Conservation (phyloP, 202 grass and related monocot species). For the Hordeum pubiflorum region DNA sequence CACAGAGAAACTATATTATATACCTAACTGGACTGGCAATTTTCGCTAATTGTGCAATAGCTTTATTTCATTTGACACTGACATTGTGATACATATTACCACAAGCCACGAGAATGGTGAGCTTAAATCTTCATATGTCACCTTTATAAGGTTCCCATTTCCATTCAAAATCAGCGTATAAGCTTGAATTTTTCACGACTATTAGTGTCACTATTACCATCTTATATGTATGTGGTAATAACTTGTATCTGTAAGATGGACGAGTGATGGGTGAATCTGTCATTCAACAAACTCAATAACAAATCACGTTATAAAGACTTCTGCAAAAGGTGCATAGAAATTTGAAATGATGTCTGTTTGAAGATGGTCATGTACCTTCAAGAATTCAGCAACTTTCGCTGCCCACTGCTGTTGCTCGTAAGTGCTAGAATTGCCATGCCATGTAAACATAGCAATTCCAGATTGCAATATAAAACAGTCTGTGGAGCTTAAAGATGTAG, state of each 20-base stretch:
- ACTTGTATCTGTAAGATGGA: neutral
- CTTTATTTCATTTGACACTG: neutral
- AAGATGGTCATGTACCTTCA: constrained; percentile 52
- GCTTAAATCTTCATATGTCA: neutral
- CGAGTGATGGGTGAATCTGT: neutral
- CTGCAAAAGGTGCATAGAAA: neutral
- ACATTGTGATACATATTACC: neutral
- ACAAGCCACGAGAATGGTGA: neutral
- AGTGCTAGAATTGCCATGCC: constrained; percentile 86
- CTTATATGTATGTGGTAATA: neutral
- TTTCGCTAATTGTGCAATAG: neutral
- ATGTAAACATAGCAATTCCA: constrained; percentile 79
- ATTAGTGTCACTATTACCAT: neutral
- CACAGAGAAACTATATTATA: neutral
- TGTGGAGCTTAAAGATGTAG: constrained; percentile 68
- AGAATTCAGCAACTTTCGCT: constrained; percentile 73
- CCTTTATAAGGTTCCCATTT: neutral
- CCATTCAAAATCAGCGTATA: neutral
- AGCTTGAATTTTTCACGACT: neutral
- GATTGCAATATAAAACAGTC: constrained; percentile 93
- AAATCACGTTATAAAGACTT: neutral
- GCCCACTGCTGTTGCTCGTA: constrained; percentile 91
- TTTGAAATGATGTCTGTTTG: neutral
- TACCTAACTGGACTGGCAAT: neutral
- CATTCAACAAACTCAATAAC: neutral